Base-by-base conservation (phyloP, 2,329 filamentous ascomycete species). In the Emmonsiellopsis sp. region DNA sequence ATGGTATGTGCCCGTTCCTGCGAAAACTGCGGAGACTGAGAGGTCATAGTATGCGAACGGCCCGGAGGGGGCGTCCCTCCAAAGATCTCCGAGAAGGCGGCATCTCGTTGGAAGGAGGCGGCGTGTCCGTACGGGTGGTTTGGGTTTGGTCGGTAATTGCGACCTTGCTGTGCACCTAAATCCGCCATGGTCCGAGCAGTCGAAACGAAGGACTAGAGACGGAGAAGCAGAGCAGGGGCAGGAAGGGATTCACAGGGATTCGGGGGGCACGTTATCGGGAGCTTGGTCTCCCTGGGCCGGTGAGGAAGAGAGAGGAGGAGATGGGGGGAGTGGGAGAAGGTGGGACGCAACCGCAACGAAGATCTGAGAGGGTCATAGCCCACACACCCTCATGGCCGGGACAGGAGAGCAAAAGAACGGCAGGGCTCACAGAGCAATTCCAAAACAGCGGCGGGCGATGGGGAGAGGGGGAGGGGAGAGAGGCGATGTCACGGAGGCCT, bases 51-150 rank as follows among this genome's bases (percentile, higher is more conserved):
- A 67, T 96, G 91, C 54, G 91, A 94, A 69, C 93, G 86, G 55
- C 92, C 92, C 45, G 88, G 83, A 46, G 89, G 89, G 59, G 89
- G 90, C 59, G 88, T 81, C 59, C 84, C 84, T 62, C 92, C 93
- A 69, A 97, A 98, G 67, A 97, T 97, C 73, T 92, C 92, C 61
- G 87, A 89, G 72, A 94, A 98, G 60, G 92, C 93, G 62, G 89
- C 89, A 81, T 98, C 91, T 74, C 93, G 86, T 73, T 93, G 88
- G 65, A 72, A 72, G 56, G 77, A 73, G 41, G 78, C 74, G 51
- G 78, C 69, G 66, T 76, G 75, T 57, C 76, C 78, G 67, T 81
- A 77, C 58, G 72, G 71, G 55, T 68, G 71, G 55, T 68, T 68
- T 58, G 76, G 70, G 67, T 68, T 67, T 57, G 76, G 70, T 67